These are phyloP conservation scores for Sclerotinia subarctica DNA, from an alignment of 2,329 filamentous ascomycete species.

Conservation along the genomic window DNA sequence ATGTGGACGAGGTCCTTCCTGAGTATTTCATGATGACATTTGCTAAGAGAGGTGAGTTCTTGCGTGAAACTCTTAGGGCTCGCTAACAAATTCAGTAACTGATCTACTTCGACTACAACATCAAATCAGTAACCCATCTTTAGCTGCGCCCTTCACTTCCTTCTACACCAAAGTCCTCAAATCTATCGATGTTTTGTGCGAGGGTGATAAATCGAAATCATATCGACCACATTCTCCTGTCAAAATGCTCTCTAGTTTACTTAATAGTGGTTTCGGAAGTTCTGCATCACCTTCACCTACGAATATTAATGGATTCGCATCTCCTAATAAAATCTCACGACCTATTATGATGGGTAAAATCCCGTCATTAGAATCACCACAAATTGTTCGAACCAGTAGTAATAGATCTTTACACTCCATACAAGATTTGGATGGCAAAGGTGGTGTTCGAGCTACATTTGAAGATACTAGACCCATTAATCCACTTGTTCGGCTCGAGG, in stretches of 20 bases:
- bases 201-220: slow-evolving; percentile 62
- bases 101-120: slow-evolving; percentile 70
- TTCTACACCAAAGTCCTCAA: slow-evolving; percentile 77
- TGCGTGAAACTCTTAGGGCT: neutral
- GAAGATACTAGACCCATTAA: slow-evolving; percentile 59
- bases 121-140: slow-evolving; percentile 59
- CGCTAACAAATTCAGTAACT: slow-evolving; percentile 55
- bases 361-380: slow-evolving; percentile 41
- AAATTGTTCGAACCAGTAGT: slow-evolving; percentile 33
- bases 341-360: slow-evolving; percentile 43
- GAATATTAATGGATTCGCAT: slow-evolving; percentile 34
- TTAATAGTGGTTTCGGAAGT: slow-evolving; percentile 56
- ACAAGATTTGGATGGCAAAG: slow-evolving; percentile 35
- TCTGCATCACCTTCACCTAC: slow-evolving; percentile 41
- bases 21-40: slow-evolving; percentile 73
- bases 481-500: slow-evolving; percentile 71
- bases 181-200: slow-evolving; percentile 60
- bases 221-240: slow-evolving; percentile 82
- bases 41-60: slow-evolving; percentile 63
- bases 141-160: slow-evolving; percentile 68
- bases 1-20: slow-evolving; percentile 68
- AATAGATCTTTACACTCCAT: slow-evolving; percentile 35
- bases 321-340: slow-evolving; percentile 31
- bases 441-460: slow-evolving; percentile 40
- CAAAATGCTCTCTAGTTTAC: slow-evolving; percentile 82